Evolutionary conservation across 257 asterid species (phyloP), one percentile per base, ranked within the genome.

Genomic region (Przewalskia tangutica): DNA sequence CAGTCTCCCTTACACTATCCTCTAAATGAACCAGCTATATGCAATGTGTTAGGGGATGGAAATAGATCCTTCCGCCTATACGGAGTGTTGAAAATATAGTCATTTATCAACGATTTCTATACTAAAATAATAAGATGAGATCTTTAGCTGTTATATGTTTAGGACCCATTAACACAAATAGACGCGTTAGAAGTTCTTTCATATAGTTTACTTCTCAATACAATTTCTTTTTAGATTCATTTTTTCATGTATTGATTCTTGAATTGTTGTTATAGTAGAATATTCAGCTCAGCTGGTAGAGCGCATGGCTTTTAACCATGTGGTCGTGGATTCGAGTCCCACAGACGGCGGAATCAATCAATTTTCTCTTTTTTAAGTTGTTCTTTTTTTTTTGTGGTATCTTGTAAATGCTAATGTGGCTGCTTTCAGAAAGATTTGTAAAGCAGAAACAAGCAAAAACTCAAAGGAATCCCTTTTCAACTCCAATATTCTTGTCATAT

Each of bases 321-420:
- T 85, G 90, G 87, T 86, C 87, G 88, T 86, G 88, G 89, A 84
- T 86, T 86, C 88, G 89, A 88, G 85, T 85, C 87, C 88, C 89
- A 86, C 87, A 86, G 91, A 86, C 89, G 88, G 88, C 87, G 88
- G 2, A 2, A 17, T 8, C 5, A 10, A 0, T 1, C 6, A 2
- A 3, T 17, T 46, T 6, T 13, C 2, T 48, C 38, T 13, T 34
- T n/a, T n/a, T n/a, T 4, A 8, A 27, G 14, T 27, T 48, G 13
- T 48, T n/a, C n/a, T n/a, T n/a, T n/a, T n/a, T n/a, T n/a, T n/a
- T n/a, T n/a, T n/a, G n/a, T n/a, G n/a, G n/a, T n/a, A n/a, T n/a
- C n/a, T n/a, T n/a, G 48, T 42, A 42, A 42, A 6, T 42, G 48
- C 48, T 42, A 42, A 42, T 42, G 6, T 42, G 46, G 48, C 48